These are phyloP conservation scores for Colletotrichum spinosum DNA, from an alignment of 2,329 filamentous ascomycete genomes.

Conservation along the genomic window DNA sequence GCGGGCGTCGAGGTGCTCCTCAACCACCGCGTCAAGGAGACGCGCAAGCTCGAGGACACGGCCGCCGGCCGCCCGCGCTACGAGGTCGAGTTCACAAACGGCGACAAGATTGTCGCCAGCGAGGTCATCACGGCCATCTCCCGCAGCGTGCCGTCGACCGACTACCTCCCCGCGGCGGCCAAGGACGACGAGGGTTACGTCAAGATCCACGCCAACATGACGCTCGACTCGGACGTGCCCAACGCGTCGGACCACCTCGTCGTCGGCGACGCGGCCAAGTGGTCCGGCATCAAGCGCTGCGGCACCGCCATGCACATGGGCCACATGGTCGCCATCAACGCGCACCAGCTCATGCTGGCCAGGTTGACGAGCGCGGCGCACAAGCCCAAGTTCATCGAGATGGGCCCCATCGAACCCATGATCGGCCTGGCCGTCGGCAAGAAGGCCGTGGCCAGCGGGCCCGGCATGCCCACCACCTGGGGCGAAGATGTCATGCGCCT, in stretches of 20 bases:
- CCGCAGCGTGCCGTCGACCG: slow-evolving; percentile 69
- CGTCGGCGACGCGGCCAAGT: slow-evolving; percentile 75
- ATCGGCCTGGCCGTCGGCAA: slow-evolving; percentile 80
- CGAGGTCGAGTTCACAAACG: slow-evolving; percentile 70
- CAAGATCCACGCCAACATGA: slow-evolving; percentile 67
- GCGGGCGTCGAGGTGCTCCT: slow-evolving; percentile 74
- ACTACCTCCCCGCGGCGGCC: slow-evolving; percentile 68
- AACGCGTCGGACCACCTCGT: slow-evolving; percentile 74
- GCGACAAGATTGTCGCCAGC: slow-evolving; percentile 69
- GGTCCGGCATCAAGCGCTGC: slow-evolving; percentile 85
- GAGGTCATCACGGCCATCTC: slow-evolving; percentile 78
- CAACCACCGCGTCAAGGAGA: slow-evolving; percentile 65
- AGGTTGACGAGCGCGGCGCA: slow-evolving; percentile 46
- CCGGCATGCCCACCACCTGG: slow-evolving; percentile 65
- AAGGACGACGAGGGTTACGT: slow-evolving; percentile 76
- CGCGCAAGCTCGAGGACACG: slow-evolving; percentile 53
- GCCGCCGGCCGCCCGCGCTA: slow-evolving; percentile 54
- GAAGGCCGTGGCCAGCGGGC: slow-evolving; percentile 73
- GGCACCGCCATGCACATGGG: slow-evolving; percentile 82
- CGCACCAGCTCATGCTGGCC: slow-evolving; percentile 70
- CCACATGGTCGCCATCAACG: slow-evolving; percentile 73
- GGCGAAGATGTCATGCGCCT: slow-evolving; percentile 72
- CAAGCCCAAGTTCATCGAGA: slow-evolving; percentile 58
- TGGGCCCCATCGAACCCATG: slow-evolving; percentile 69
- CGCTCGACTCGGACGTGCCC: slow-evolving; percentile 64